These are phyloP conservation scores for Barnettozyma sp. DNA, from an alignment of 805 yeast species.

Conservation along the genomic window DNA sequence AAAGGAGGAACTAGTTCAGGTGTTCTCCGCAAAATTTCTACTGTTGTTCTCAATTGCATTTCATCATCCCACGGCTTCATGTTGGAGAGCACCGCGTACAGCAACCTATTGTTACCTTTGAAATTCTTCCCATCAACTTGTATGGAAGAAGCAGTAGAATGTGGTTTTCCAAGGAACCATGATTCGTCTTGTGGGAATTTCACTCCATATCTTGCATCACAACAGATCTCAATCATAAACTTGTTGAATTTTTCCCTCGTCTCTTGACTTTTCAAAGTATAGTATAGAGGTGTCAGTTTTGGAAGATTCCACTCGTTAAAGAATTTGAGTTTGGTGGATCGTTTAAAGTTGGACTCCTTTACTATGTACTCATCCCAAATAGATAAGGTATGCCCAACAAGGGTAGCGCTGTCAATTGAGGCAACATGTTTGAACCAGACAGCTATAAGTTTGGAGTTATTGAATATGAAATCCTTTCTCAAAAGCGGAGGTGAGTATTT, in stretches of 20 bases:
- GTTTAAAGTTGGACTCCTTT: conserved; percentile 53
- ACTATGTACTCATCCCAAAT: conserved; percentile 47
- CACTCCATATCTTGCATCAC: conserved; percentile 44
- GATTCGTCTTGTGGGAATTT: conserved; percentile 39
- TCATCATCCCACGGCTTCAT: conserved; percentile 81
- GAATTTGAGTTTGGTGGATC: conserved; percentile 63
- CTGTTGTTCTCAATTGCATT: conserved; percentile 48
- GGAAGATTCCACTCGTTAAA: conserved; percentile 71
- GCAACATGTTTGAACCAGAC: conserved; percentile 61
- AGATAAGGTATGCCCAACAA: conserved; percentile 35
- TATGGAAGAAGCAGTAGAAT: conserved; percentile 26
- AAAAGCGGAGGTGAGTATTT: conserved; percentile 42
- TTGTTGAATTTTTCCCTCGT: conserved; percentile 35
- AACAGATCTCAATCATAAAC: conserved; percentile 43
- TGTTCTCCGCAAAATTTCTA: conserved; percentile 41
- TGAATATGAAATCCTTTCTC: conserved; percentile 57
- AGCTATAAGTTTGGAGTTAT: conserved; percentile 50
- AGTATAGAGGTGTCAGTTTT: conserved; percentile 48
- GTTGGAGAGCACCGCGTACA: conserved; percentile 53
- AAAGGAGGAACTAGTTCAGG: conserved; percentile 76
- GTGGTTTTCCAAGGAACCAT: conserved; percentile 36
- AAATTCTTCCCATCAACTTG: conserved; percentile 45
- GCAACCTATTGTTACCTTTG: conserved; percentile 58
- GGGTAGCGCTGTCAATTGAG: conserved; percentile 43
- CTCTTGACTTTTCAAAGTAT: conserved; percentile 27